phyloP scores from a whole-genome alignment of 768 basidiomycete genomes.

The Xerocomellus amylosporus region DNA sequence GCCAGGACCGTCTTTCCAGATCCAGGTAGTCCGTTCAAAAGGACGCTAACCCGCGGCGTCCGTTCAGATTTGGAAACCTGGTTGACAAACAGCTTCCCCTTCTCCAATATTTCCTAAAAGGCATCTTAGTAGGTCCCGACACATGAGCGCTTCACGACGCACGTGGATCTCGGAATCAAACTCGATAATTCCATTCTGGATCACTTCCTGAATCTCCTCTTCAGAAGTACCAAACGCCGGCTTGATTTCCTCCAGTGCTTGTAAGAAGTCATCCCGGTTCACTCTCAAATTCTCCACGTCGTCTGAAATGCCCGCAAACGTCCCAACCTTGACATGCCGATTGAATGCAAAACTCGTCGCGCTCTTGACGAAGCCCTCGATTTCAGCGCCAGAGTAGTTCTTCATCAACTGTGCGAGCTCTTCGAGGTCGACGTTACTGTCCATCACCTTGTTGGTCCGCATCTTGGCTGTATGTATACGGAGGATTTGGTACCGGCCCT shows the following conservation, averaged over 20 bases:
- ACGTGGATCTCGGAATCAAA: slow-evolving; percentile 76
- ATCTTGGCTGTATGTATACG: slow-evolving; percentile 95
- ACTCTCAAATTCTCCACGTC: slow-evolving; percentile 94
- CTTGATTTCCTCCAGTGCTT: slow-evolving; percentile 90
- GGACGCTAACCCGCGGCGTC: slow-evolving; percentile 87
- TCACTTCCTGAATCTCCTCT: slow-evolving; percentile 88
- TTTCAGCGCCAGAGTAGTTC: slow-evolving; percentile 98
- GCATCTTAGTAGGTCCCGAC: background rate
- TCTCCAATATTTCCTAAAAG: slow-evolving; percentile 74
- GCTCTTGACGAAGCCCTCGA: slow-evolving; percentile 93
- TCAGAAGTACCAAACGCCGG: slow-evolving; percentile 98
- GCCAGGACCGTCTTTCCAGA: slow-evolving; percentile 95
- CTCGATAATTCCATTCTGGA: slow-evolving; percentile 96
- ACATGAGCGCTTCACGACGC: slow-evolving; percentile 5
- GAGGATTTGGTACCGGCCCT: slow-evolving; percentile 90
- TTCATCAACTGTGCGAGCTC: slow-evolving; percentile 86
- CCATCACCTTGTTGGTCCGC: slow-evolving; percentile 90
- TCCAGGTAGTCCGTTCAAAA: slow-evolving; percentile 86
- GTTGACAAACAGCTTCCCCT: slow-evolving; percentile 86
- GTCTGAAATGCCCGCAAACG: slow-evolving; percentile 93
- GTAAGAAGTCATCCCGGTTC: slow-evolving; percentile 80
- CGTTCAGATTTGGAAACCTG: slow-evolving; percentile 89
- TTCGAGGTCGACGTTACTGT: slow-evolving; percentile 71
- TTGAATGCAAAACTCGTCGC: slow-evolving; percentile 98
- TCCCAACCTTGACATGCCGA: slow-evolving; percentile 96